These are phyloP conservation scores for Dalechampia spathulata DNA, from an alignment of 441 rosid species.

Conservation along the genomic window DNA sequence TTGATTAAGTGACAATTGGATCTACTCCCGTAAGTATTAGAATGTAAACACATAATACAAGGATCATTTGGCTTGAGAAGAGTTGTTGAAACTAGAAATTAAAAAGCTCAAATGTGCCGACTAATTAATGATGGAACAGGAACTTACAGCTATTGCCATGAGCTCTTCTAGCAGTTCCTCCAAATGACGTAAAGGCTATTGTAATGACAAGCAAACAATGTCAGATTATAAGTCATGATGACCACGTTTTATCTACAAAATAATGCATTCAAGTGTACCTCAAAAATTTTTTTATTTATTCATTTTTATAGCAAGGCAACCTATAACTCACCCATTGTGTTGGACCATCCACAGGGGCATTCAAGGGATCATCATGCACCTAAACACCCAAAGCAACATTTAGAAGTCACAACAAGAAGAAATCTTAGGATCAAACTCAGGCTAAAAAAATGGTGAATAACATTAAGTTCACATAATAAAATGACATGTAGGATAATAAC, in stretches of 20 bases:
- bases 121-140: background rate
- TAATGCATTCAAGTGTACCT: no score
- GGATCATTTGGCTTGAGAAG: background rate
- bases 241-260: background rate
- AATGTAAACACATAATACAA: background rate
- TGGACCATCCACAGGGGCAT: slow-evolving; percentile 95
- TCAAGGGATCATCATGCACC: slow-evolving; percentile 95
- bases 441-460: background rate
- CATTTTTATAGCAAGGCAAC: background rate
- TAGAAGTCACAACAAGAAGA: background rate
- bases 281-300: no score
- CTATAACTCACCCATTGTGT: slow-evolving; percentile 85
- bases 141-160: slow-evolving; percentile 80
- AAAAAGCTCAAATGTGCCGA: background rate
- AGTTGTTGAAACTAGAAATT: background rate
- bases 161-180: slow-evolving; percentile 93
- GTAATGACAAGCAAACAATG: slow-evolving; percentile 15
- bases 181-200: slow-evolving; percentile 77
- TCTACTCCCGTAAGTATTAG: background rate
- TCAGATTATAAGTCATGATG: background rate
- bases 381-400: slow-evolving; percentile 27
- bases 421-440: background rate
- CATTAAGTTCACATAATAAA: no score
- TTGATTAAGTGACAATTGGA: no score
- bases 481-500: no score